A percentile compares a stretch with the other conserved stretches of the same genome.
Conservation (phyloP, 176 grass and related monocot genomes). For the Phoenix roebelenii region DNA sequence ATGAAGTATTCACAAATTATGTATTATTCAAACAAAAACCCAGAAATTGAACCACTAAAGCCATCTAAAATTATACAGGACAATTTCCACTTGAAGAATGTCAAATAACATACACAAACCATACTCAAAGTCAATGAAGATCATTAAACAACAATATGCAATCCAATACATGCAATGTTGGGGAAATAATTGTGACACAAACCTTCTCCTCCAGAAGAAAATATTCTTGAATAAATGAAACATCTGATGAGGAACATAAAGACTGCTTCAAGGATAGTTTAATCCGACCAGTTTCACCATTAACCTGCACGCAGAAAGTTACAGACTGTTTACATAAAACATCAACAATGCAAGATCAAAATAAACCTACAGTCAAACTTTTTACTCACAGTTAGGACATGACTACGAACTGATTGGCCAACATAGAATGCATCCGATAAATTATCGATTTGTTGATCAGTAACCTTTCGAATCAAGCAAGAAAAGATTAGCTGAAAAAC, state of each 20-base stretch:
- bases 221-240: slow-evolving; percentile 79
- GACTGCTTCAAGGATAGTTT: slow-evolving; percentile 85
- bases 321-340: slow-evolving; percentile 11
- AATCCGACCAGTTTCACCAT: slow-evolving; percentile 60
- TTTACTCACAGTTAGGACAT: slow-evolving; percentile 59
- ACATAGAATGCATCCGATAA: slow-evolving; percentile 58
- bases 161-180: slow-evolving; percentile 13
- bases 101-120: no score
- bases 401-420: slow-evolving; percentile 77
- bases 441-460: slow-evolving; percentile 59
- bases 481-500: slow-evolving; percentile 26
- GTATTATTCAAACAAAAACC: no score
- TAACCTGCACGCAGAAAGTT: slow-evolving; percentile 33
- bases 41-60: no score
- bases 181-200: slow-evolving; percentile 1
- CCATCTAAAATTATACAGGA: no score
- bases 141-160: no score
- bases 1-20: no score
- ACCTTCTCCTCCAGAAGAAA: slow-evolving; percentile 88
- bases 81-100: no score
- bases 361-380: not conserved
- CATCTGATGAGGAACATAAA: slow-evolving; percentile 60
- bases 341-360: no score
- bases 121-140: no score
- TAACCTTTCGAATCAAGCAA: slow-evolving; percentile 47